Evolutionary conservation across 2,329 filamentous ascomycete genomes (phyloP).

Genomic region (Beauveria sp.): DNA sequence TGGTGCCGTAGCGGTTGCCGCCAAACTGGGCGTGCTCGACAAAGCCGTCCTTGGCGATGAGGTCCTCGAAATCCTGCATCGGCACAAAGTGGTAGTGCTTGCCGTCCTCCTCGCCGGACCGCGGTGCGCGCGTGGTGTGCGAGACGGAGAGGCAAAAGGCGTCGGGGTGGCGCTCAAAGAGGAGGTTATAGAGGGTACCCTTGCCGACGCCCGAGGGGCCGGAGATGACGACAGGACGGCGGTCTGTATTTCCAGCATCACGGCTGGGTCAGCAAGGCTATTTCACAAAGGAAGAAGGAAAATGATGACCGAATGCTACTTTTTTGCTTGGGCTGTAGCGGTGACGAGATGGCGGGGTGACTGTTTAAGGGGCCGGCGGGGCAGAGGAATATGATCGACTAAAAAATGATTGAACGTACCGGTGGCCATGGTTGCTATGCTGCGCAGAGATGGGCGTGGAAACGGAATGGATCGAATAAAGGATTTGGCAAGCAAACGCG

Average conservation of each 20-base stretch:
- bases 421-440: not conserved
- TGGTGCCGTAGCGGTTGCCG: slow-evolving; percentile 81
- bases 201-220: slow-evolving; percentile 77
- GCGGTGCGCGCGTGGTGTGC: slow-evolving; percentile 75
- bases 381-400: not conserved
- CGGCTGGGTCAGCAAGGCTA: no score
- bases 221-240: slow-evolving; percentile 66
- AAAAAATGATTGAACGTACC: not conserved
- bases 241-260: slow-evolving; percentile 25
- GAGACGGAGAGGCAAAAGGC: slow-evolving; percentile 50
- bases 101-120: slow-evolving; percentile 67
- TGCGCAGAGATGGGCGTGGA: not conserved
- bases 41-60: slow-evolving; percentile 65
- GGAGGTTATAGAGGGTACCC: slow-evolving; percentile 66
- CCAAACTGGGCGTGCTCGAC: slow-evolving; percentile 83
- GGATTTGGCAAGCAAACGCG: not conserved
- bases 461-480: not conserved
- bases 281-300: not conserved
- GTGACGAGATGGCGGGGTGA: slow-evolving; percentile 1
- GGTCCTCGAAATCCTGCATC: slow-evolving; percentile 56
- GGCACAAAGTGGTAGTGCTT: slow-evolving; percentile 74
- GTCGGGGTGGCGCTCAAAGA: slow-evolving; percentile 51
- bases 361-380: not conserved
- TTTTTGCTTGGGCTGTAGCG: not conserved
- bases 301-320: not conserved